Base-by-base conservation (phyloP, 495 filamentous ascomycete genomes). In the Penicillium bovifimosum region DNA sequence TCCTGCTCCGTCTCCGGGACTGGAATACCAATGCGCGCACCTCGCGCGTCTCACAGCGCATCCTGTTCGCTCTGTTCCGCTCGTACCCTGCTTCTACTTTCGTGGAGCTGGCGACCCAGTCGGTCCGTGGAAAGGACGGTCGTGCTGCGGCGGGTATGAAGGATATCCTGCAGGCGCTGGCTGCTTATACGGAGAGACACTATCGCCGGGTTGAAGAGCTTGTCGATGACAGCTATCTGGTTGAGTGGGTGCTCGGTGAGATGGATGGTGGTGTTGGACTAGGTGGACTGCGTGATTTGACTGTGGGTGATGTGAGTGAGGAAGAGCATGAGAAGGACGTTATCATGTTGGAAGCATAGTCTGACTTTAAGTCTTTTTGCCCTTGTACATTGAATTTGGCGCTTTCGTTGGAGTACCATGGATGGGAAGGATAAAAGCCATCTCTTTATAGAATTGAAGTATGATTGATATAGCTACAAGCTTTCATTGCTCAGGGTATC, bases 1-100 rank as follows among this genome's bases (percentile, higher is more conserved):
- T 99, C 13, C 78, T 99, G 8, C 72, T 87, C 16, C 74, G 93
- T 32, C 63, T 96, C 40, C 75, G 95, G 26, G 92, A 97, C 70
- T 97, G 93, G 93, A 97, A 97, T 63, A 95, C 93, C 14, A 96
- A 95, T 54, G 91, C 88, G 0, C 77, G 88, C 50, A 93, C 87
- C n/a, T 84, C 90, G 8, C 77, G 80, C 2, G 83, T 96, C 26
- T 85, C 93, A 6, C 93, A 99, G 71, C 79, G 86, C 40, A 82
- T 97, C n/a, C 70, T 99, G 38, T 83, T 80, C 68, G 81, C 85
- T 13, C 62, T 99, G 10, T 84, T 96, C 50, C 81, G 82, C 52
- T 83, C 79, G 38, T 91, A 96, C 63, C 85, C 87, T 13, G 85
- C 85, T 14, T 78, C 79, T 29, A 80, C 86, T 32, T 77, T 97